Evolutionary conservation across 441 rosid species (phyloP).

Genomic region (Brassica hybrid): DNA sequence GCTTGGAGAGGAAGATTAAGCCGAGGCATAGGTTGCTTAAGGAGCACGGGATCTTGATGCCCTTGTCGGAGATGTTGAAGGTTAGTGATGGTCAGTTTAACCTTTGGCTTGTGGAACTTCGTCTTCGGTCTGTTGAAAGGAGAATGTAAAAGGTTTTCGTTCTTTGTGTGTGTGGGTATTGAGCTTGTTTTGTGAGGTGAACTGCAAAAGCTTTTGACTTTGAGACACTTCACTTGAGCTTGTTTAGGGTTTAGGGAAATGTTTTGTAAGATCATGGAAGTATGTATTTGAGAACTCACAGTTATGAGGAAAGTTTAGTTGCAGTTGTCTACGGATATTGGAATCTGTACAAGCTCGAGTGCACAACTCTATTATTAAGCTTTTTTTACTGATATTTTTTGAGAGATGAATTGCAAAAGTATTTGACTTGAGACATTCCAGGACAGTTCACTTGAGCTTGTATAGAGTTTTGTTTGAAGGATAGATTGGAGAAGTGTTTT

Average conservation of each 20-base stretch:
- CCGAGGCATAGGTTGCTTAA: conserved; percentile 74
- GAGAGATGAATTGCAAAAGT: conserved; percentile 20
- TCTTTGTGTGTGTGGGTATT: not conserved
- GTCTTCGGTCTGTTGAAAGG: conserved; percentile 45
- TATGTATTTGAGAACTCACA: not conserved
- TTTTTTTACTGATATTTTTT: not conserved
- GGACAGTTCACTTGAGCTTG: conserved; percentile 22
- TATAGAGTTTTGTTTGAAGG: conserved; percentile 1
- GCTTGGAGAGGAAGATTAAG: conserved; percentile 85
- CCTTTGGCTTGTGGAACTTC: conserved; percentile 59
- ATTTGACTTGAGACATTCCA: not conserved
- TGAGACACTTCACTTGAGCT: conserved; percentile 12
- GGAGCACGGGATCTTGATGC: conserved; percentile 61
- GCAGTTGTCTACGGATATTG: not conserved
- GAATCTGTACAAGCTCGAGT: not conserved
- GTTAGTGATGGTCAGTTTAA: conserved; percentile 82
- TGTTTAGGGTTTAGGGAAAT: conserved; percentile 5
- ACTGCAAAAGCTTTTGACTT: too few species aligned
- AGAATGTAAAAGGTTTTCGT: conserved; percentile 35
- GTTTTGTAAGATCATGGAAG: not conserved
- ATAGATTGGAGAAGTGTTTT: conserved; percentile 9
- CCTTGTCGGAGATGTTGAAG: conserved; percentile 75
- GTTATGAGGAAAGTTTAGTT: not conserved
- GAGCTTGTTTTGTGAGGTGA: not conserved
- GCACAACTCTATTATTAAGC: not conserved